Base-by-base conservation (phyloP, 805 yeast species). In the Kodamaea hsintzibuensis region DNA sequence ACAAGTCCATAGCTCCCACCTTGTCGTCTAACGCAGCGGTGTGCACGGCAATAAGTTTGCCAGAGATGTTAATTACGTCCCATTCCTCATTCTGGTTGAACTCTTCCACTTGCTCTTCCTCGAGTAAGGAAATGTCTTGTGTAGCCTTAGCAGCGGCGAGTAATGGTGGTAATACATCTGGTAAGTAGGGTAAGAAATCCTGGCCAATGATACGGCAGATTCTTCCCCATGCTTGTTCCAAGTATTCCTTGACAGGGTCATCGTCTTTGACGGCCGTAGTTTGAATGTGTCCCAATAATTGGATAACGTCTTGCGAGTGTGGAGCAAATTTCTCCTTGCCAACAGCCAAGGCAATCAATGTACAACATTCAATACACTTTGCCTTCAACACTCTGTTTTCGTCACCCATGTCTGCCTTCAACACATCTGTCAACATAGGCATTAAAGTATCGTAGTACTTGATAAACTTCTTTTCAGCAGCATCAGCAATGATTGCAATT, bases 161-260 rank as follows among this genome's bases (percentile, higher is more conserved):
- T 54, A 95, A 76, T n/a, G 97, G 92, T 25, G 98, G 98, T 66
- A 95, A 79, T 37, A 95, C 97, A 9, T 82, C 82, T 33, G 91
- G 88, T 56, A 95, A 77, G 61, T 83, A 87, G 12, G 97, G 97
- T 56, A 90, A 71, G 67, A 95, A 95, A 45, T 91, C 96, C 55
- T 79, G 80, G 19, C 97, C 96, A 40, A 93, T 77, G 50, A 93
- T 83, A 60, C 88, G 82, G 67, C 99, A 95, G 45, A 95, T 81
- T 64, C 98, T 84, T 52, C 95, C 91, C 99, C 99, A 95, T 45
- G 96, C 97, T 67, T 90, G 96, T 61, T 91, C 96, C 59, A 95
- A 78, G 62, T 90, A 92, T 47, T 89, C 81, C 61, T 83, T 88
- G 14, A 95, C 87, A 13, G 97, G 96, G 66, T 92, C 98, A 65